Evolutionary conservation across 345 rosid species (phyloP).

Genomic region (Erucastrum elatum): DNA sequence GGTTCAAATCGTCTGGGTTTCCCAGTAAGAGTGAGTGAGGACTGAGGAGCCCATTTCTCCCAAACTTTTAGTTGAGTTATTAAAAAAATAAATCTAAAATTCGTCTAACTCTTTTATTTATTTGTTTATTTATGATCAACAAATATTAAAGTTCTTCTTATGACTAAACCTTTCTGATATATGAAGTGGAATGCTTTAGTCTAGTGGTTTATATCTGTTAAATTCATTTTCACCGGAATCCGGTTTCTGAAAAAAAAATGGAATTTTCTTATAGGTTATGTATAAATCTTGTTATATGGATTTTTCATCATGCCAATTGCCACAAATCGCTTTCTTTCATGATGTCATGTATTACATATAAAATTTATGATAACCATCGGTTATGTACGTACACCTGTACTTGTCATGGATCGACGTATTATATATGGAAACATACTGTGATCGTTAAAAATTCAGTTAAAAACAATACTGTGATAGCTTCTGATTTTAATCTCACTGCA

Average conservation of each 20-base stretch:
- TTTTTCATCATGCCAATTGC: not conserved
- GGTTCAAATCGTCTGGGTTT: slow-evolving; percentile 33
- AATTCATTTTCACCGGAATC: not conserved
- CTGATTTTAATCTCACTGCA: not conserved
- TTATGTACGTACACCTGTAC: not conserved
- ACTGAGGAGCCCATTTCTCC: slow-evolving; percentile 25
- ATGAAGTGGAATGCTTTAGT: not conserved
- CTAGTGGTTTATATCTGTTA: not conserved
- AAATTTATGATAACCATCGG: not conserved
- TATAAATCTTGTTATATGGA: not conserved
- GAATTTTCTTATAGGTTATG: not conserved
- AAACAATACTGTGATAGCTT: not conserved
- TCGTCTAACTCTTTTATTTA: not conserved
- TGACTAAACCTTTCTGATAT: not conserved
- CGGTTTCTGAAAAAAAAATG: not conserved
- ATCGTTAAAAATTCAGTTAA: not conserved
- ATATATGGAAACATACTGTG: not conserved
- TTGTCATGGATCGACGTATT: not conserved
- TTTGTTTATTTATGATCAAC: not conserved
- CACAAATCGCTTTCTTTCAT: not conserved
- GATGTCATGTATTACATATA: not conserved
- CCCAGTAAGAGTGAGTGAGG: slow-evolving; percentile 10
- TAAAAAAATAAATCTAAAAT: not conserved
- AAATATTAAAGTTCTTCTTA: not conserved
- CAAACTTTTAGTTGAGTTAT: not conserved